Conservation (phyloP, 306 rosid species). For the Inga laurina region DNA sequence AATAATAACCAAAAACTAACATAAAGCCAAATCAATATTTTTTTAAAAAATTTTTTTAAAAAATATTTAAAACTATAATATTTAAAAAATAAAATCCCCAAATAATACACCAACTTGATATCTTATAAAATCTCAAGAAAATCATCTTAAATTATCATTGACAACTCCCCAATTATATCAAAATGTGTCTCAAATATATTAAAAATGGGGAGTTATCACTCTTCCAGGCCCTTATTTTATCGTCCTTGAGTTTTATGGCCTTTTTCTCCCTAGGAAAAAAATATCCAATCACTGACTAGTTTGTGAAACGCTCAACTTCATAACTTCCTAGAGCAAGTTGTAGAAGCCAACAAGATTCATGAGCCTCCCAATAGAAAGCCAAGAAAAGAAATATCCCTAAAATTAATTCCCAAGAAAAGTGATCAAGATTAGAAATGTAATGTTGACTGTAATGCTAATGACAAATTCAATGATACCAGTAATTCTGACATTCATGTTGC, state of each 20-base stretch:
- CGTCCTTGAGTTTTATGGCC: conserved; percentile 40
- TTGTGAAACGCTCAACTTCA: conserved; percentile 14
- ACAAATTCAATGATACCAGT: background rate
- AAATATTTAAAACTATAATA: no score
- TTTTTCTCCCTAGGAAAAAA: conserved; percentile 54
- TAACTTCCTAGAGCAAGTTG: background rate
- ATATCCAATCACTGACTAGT: background rate
- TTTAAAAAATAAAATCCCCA: no score
- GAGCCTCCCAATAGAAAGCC: conserved; percentile 5
- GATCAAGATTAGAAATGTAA: conserved; percentile 1
- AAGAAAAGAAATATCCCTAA: conserved; percentile 11
- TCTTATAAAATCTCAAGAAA: no score
- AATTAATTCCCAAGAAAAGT: conserved; percentile 22
- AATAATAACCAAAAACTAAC: no score
- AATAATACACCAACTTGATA: no score
- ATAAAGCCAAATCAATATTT: no score
- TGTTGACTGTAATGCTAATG: background rate
- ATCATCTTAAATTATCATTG: no score
- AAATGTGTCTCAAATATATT: no score
- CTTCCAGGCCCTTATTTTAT: conserved; percentile 57
- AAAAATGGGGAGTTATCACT: no score
- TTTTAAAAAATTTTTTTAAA: no score
- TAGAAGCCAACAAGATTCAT: background rate
- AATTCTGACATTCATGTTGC: background rate
- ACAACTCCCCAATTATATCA: no score